phyloP scores from a whole-genome alignment of 805 yeast species.

The Lachancea lanzarotensis region DNA sequence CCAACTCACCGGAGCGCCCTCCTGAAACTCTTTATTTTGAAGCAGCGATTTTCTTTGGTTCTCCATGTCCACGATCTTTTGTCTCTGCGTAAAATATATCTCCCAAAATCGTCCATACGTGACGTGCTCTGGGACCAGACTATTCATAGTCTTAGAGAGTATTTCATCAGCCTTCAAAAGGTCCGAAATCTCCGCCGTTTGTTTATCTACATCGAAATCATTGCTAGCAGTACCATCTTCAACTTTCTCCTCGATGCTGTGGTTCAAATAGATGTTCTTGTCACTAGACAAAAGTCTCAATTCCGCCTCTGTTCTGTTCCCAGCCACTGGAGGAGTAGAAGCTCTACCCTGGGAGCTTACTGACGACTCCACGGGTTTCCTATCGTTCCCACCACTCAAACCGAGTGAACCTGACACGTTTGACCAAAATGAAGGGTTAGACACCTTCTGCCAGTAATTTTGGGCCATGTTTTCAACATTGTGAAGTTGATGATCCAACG shows the following conservation, averaged over 20 bases:
- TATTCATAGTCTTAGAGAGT: slow-evolving; percentile 49
- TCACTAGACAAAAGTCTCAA: slow-evolving; percentile 48
- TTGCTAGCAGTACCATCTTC: slow-evolving; percentile 29
- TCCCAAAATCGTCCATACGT: slow-evolving; percentile 67
- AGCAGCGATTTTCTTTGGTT: slow-evolving; percentile 58
- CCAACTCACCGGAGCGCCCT: slow-evolving; percentile 34
- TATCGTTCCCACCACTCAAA: neutral
- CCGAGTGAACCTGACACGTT: slow-evolving; percentile 17
- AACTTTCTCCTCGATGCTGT: slow-evolving; percentile 25
- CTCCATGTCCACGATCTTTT: slow-evolving; percentile 54
- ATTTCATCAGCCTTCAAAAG: slow-evolving; percentile 45
- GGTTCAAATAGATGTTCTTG: slow-evolving; percentile 36
- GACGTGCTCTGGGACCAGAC: slow-evolving; percentile 59
- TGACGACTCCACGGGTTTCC: slow-evolving; percentile 6
- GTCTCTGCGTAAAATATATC: slow-evolving; percentile 52
- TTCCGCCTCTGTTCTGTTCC: slow-evolving; percentile 59
- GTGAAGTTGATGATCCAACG: slow-evolving; percentile 68
- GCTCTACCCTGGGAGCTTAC: slow-evolving; percentile 25
- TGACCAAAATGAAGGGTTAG: slow-evolving; percentile 26
- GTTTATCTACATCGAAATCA: slow-evolving; percentile 35
- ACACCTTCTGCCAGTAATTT: slow-evolving; percentile 28
- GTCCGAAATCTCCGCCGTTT: slow-evolving; percentile 45
- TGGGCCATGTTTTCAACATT: slow-evolving; percentile 65
- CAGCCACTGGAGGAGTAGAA: slow-evolving; percentile 36
- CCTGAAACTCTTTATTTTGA: slow-evolving; percentile 27